Evolutionary conservation across 257 asterid species (phyloP), one percentile per base, ranked within the genome.

Genomic region (Solanum piurae): DNA sequence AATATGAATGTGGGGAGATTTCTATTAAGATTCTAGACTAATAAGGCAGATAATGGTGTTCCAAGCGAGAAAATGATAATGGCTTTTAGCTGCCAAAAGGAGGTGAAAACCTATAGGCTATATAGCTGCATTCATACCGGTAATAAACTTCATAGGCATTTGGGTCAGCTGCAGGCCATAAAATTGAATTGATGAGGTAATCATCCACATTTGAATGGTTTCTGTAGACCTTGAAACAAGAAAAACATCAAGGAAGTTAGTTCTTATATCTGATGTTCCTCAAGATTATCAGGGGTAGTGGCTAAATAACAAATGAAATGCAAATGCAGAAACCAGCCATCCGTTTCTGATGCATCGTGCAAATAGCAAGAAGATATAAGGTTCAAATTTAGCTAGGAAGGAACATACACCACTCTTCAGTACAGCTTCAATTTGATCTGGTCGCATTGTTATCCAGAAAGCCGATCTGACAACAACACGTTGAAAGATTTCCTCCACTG

Each of bases 381-480:
- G 44, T 33, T 34, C 46, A 73, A 73, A 86, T 71, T 46, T 33
- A 46, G 27, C 52, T 46, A 37, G 34, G 31, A 14, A 80, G 88
- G 79, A 83, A 86, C 58, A 31, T 82, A 95, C 7, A 91, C 96
- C 98, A 90, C 97, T 97, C 91, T 95, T 94, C 91, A 95, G 87
- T 90, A 94, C 96, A 44, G 98, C 96, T 88, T 95, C 94, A 18
- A 97, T 66, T 38, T 96, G 98, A 82, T 96, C 90, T 85, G 98
- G 98, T 89, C 89, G 96, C 94, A 94, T 97, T 90, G 98, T 96
- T 92, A 95, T 96, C 98, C 98, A 97, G 91, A 97, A 97, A 85
- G 94, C 88, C 88, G 94, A 90, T 29, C 98, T 97, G 36, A 97
- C 98, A 83, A 90, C 87, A 12, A 91, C 89, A 62, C 99, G 98